Evolutionary conservation across 345 rosid species (phyloP).

Genomic region (Zanthoxylum bungeanum): DNA sequence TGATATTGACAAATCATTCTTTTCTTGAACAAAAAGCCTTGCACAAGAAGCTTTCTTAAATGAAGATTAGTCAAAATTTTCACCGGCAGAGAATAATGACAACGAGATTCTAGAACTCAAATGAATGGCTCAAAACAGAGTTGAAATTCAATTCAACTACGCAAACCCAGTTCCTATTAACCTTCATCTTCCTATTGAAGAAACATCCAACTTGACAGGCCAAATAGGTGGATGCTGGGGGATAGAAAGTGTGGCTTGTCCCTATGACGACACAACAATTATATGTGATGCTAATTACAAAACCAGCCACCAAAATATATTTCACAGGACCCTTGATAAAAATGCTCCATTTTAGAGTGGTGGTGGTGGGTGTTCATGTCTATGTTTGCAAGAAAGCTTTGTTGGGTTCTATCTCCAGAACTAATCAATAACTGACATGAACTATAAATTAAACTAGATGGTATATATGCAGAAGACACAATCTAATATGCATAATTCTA

Average conservation of each 20-base stretch:
- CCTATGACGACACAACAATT: neutral
- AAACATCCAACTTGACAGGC: neutral
- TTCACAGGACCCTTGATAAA: too few species aligned
- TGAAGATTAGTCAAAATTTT: slow-evolving; percentile 2
- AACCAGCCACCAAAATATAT: too few species aligned
- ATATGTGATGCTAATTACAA: neutral
- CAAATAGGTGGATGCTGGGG: neutral
- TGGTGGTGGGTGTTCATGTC: neutral
- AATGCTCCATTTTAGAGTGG: too few species aligned
- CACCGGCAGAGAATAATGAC: neutral
- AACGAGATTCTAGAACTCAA: slow-evolving; percentile 1
- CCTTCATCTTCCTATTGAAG: neutral
- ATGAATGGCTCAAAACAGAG: neutral
- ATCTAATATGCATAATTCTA: neutral
- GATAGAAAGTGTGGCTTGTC: neutral
- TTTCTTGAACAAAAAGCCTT: neutral
- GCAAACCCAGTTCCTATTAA: neutral
- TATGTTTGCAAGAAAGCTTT: neutral
- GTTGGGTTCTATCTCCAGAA: neutral
- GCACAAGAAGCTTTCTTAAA: neutral
- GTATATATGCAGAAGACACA: neutral
- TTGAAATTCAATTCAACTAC: slow-evolving; percentile 5
- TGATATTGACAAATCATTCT: slow-evolving; percentile 10
- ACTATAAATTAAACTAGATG: neutral
- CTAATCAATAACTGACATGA: neutral